Percentiles rank a stretch among this genome's conserved stretches.
Conservation (phyloP, 208 protist genomes). For the Trypanosoma platydactyli region DNA sequence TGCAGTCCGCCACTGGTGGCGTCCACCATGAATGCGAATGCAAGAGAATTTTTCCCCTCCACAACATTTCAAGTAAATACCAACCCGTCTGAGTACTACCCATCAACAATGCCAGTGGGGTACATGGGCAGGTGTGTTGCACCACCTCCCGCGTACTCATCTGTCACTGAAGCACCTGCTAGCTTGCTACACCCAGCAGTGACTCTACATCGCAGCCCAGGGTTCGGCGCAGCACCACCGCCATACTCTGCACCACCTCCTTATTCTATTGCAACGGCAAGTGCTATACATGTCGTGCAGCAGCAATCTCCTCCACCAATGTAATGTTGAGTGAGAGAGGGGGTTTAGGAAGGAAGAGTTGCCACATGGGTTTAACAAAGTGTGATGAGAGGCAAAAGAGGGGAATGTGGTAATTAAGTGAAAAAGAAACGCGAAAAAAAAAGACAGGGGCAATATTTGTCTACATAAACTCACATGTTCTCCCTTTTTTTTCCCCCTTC, state of each 20-base stretch:
- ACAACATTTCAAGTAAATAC: slow-evolving; percentile 39
- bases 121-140: slow-evolving; percentile 12
- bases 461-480: too few species aligned
- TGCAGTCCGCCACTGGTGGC: slow-evolving; percentile 25
- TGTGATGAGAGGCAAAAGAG: neutral
- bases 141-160: slow-evolving; percentile 24
- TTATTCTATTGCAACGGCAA: slow-evolving; percentile 9
- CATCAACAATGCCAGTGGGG: slow-evolving; percentile 9
- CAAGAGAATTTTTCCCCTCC: slow-evolving; percentile 70
- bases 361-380: too few species aligned
- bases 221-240: slow-evolving; percentile 27
- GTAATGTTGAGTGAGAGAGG: neutral
- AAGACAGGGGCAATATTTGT: too few species aligned
- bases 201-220: neutral
- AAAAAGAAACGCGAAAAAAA: too few species aligned
- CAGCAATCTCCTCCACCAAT: neutral
- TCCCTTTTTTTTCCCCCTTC: too few species aligned
- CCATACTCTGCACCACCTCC: slow-evolving; percentile 41
- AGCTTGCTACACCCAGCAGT: neutral
- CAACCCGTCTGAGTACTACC: slow-evolving; percentile 52
- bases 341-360: too few species aligned
- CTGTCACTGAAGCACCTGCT: slow-evolving; percentile 19
- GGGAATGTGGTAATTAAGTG: neutral
- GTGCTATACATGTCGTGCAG: neutral
- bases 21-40: slow-evolving; percentile 72